These are phyloP conservation scores for Candida oleophila DNA, from an alignment of 805 yeast species.

Conservation along the genomic window DNA sequence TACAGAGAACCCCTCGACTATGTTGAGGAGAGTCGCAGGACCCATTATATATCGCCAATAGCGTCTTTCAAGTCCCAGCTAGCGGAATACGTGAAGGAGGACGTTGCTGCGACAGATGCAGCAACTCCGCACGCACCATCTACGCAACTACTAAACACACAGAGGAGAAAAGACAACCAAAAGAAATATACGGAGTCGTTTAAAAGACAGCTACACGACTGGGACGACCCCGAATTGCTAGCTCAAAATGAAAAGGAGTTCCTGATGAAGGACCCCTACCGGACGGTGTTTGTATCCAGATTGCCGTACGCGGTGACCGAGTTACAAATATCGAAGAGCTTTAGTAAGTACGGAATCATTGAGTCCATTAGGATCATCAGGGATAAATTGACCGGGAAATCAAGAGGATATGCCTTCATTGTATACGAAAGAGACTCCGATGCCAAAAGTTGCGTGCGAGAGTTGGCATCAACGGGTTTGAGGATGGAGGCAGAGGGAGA, in stretches of 20 bases:
- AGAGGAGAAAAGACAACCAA: slow-evolving; percentile 3
- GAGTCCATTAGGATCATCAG: slow-evolving; percentile 47
- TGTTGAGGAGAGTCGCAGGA: slow-evolving; percentile 46
- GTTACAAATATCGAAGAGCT: slow-evolving; percentile 61
- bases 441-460: slow-evolving; percentile 61
- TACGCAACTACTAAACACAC: slow-evolving; percentile 8
- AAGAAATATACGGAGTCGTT: slow-evolving; percentile 11
- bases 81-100: slow-evolving; percentile 28
- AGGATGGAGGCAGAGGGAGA: slow-evolving; percentile 17
- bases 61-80: slow-evolving; percentile 26
- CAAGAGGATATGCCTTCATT: slow-evolving; percentile 84
- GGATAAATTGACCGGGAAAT: slow-evolving; percentile 40
- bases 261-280: slow-evolving; percentile 58
- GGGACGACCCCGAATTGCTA: slow-evolving; percentile 33
- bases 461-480: slow-evolving; percentile 47
- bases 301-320: slow-evolving; percentile 65
- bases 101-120: slow-evolving; percentile 18
- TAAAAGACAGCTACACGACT: slow-evolving; percentile 27
- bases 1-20: slow-evolving; percentile 50
- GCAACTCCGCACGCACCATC: slow-evolving; percentile 4
- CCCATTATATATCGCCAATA: slow-evolving; percentile 48
- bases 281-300: slow-evolving; percentile 77
- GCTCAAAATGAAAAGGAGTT: slow-evolving; percentile 25
- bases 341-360: slow-evolving; percentile 67
- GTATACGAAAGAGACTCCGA: slow-evolving; percentile 62